Base-by-base conservation (phyloP, 306 rosid species). In the Trifolium dubium region DNA sequence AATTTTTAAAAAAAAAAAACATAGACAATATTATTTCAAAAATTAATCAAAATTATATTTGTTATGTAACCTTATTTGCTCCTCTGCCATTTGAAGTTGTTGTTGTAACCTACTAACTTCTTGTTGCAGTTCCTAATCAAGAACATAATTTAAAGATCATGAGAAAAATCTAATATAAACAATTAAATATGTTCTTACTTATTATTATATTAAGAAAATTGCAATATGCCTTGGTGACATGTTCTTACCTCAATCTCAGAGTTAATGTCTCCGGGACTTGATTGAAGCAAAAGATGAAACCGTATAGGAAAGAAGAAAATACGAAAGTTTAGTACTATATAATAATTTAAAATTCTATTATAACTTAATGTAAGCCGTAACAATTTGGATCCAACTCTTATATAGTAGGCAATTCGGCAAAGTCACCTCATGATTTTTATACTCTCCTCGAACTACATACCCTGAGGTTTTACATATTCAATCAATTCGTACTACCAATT, bases 61-160 rank as follows among this genome's bases (percentile, higher is more conserved):
- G 0, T 64, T 69, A 46, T 40, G 34, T 5, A 67, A 93, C 98
- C 98, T 85, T 67, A 93, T 71, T n/a, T 88, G 96, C 61, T 89
- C 92, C 70, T 93, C 94, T 0, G 86, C 86, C 76, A 89, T 84
- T 82, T 91, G 97, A 76, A 91, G 87, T 60, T 89, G 92, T 53
- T 93, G 97, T 44, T 87, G 90, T 65, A 91, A 51, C n/a, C 86
- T 78, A 53, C 64, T 76, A 63, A 89, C 81, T 81, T 91, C 92
- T 40, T 87, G 92, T 41, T 88, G 92, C 30, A 89, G 89, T 39
- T 93, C 97, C 98, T 93, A 15, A 75, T 35, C 2, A 43, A 39
- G 35, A 67, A 54, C 58, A 64, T 0, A 23, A 8, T 4, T 29
- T 64, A 2, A 32, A 23, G 10, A 61, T 3, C 37, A 15, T 55